Base-by-base conservation (phyloP, 2,329 filamentous ascomycete species). In the Fusarium cyanostomum region DNA sequence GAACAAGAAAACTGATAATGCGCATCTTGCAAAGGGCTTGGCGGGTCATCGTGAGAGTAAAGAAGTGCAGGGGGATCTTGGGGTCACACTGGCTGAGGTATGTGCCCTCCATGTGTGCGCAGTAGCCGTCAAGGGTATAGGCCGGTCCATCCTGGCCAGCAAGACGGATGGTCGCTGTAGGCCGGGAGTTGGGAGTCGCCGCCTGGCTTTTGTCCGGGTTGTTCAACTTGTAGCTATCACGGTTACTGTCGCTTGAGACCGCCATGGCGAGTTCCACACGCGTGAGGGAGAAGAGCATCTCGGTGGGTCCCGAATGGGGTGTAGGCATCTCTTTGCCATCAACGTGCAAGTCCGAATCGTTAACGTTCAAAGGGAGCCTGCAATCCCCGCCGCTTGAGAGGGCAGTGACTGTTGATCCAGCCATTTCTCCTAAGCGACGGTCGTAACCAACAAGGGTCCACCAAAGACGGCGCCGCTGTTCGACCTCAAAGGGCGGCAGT, bases 361-460 rank as follows among this genome's bases (percentile, higher is more conserved):
- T 87, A 67, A 88, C 81, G 64, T 88, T 88, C 46, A 87, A 79
- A 2, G 85, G 86, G 28, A 86, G 74, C 59, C 79, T 82, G 73
- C 84, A 86, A 69, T 87, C 84, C 9, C 80, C 79, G 9, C 79
- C 78, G 31, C 78, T 82, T 1, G 83, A 84, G 24, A 87, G 77
- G 1, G 83, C 84, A 5, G 84, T 86, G 51, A 87, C 82, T 30
- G 81, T 80, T 15, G 82, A 85, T 44, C 85, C 84, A 4, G 86
- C 83, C 73, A 92, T 84, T 72, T 92, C 89, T 54, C 87, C 83
- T 33, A 91, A 84, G 18, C 90, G 87, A 58, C 84, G 81, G 72
- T 93, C 90, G 64, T 91, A 89, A 24, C 86, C 80, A 12, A 89
- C 81, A 13, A 93, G 79, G 28, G 87, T 85, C 89, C 89, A 92